Evolutionary conservation across 805 yeast genomes (phyloP), one percentile per base, ranked within the genome.

Genomic region (Wilhelminamyces savonicus): DNA sequence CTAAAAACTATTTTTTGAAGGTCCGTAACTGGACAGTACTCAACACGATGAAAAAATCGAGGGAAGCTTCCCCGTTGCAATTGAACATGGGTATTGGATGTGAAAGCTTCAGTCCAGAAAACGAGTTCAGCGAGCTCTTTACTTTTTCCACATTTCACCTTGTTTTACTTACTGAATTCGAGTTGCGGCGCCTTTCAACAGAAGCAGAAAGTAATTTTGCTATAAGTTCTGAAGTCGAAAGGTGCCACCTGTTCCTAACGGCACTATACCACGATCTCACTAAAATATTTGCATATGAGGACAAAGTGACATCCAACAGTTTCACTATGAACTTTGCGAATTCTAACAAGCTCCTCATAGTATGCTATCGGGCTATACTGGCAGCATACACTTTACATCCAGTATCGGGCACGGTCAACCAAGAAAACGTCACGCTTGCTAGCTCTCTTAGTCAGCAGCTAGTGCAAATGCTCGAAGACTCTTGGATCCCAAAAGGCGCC

Each of bases 1-100:
- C 76, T 2, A 57, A 62, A 30, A 57, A 55, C 32, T 65, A 66
- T 34, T 66, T 59, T 36, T 31, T 47, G 21, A 56, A 59, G 31
- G 57, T 62, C 5, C 44, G 63, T 16, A 44, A 50, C 21, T 31
- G 44, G 25, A 27, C 40, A 12, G 26, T 13, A 9, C 14, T 16
- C 21, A 26, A 24, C 28, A 12, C 23, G 21, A 23, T 21, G 18
- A 13, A 14, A 13, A 24, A 27, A 28, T 28, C 29, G 9, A 13
- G 28, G 15, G 24, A 15, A 19, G 16, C 19, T 23, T 35, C 21
- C 31, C 19, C 36, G 20, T 26, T 37, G 13, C 50, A 46, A 24
- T 24, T 41, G 9, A 22, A 34, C 2, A 23, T 52, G 15, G 60
- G 56, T 7, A 29, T 54, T 4, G 59, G 61, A 3, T 41, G 47